Base-by-base conservation (phyloP, 768 basidiomycete genomes). In the Dentipellis sp. region DNA sequence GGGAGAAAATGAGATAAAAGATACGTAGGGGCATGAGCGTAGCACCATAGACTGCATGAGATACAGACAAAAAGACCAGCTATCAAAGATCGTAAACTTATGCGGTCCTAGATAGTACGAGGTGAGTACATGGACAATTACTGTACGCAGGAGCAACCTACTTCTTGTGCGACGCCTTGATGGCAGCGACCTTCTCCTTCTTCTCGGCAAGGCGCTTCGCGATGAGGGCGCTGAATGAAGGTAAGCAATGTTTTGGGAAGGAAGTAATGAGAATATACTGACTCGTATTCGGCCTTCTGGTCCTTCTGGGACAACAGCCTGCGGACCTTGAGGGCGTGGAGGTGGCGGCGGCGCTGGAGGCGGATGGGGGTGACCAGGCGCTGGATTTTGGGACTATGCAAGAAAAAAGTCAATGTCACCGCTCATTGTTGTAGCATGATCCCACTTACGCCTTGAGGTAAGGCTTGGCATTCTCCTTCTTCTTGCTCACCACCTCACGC, bases 271-370 rank as follows among this genome's bases (percentile, higher is more conserved):
- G 40, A 50, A 52, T 10, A n/a, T 45, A 40, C 85, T 51, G 66
- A 87, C 84, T 95, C 90, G 82, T 87, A 97, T 77, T 97, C 95
- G 56, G 80, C 67, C 76, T 95, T 91, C 76, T 94, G 91, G 74
- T 93, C 94, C 78, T 93, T 93, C 79, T 95, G 94, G 71, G 77
- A 80, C 68, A 93, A 90, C 68, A 91, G 77, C 72, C 84, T 83
- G 73, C 91, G 83, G 69, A 86, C 84, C 75, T 92, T 88, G 76
- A 97, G 82, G 48, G 92, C 81, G 63, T 75, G 83, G 68, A 95
- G 83, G 78, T 91, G 93, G 64, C 95, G 90, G 73, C 92, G 88
- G 74, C 94, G 91, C 75, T 99, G 95, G 68, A 97, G 88, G 67
- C 94, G 91, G 67, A 90, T 68, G 64, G 94, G 94, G 49, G 94